phyloP scores from a whole-genome alignment of 305 asterid genomes.

The Nicotiana rustica region DNA sequence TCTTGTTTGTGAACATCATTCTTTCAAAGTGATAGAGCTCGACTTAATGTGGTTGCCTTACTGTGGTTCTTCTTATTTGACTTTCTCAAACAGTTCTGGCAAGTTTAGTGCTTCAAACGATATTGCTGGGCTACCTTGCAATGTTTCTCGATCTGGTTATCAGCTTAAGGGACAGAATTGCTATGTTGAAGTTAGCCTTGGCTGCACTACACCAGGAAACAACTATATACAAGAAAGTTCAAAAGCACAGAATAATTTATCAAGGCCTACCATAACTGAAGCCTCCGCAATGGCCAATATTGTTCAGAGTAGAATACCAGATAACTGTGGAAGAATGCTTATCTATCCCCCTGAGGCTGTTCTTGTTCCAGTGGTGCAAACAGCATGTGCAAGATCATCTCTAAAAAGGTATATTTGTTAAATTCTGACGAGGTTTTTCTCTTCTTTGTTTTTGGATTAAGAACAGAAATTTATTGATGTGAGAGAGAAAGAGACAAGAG shows the following conservation, averaged over 20 bases:
- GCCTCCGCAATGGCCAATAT: conserved; percentile 56
- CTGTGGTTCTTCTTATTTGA: conserved; percentile 35
- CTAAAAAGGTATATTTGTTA: conserved; percentile 70
- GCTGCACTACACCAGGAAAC: conserved; percentile 53
- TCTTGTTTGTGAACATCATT: conserved; percentile 27
- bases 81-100: conserved; percentile 70
- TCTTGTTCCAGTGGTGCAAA: conserved; percentile 96
- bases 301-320: conserved; percentile 60
- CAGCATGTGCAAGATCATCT: conserved; percentile 87
- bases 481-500: too few species aligned
- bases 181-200: conserved; percentile 88
- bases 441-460: neutral
- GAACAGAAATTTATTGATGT: too few species aligned
- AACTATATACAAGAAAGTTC: conserved; percentile 58
- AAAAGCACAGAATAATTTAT: conserved; percentile 50
- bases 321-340: conserved; percentile 61
- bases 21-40: conserved; percentile 25
- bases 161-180: conserved; percentile 83
- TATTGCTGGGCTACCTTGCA: conserved; percentile 81
- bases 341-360: conserved; percentile 95
- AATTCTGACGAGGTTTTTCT: neutral
- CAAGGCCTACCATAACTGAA: conserved; percentile 60
- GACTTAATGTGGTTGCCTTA: neutral
- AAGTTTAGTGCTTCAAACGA: conserved; percentile 80
- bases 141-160: conserved; percentile 71